Conservation (phyloP, 2,329 filamentous ascomycete species). For the Diplodia seriata region DNA sequence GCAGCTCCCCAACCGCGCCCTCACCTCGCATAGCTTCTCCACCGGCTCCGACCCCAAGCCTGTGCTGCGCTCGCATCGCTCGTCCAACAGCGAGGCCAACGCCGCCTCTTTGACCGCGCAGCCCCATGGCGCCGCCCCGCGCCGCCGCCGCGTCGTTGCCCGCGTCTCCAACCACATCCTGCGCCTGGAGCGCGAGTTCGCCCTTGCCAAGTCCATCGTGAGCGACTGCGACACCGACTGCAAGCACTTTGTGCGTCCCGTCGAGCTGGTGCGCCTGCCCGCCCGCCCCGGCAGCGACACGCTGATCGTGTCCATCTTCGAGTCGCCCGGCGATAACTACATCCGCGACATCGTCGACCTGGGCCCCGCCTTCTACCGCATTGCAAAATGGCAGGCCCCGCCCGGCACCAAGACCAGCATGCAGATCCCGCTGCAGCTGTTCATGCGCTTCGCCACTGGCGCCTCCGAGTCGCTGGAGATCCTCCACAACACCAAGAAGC, state of each 20-base stretch:
- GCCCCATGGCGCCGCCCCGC: conserved; percentile 41
- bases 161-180: conserved; percentile 82
- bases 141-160: conserved; percentile 70
- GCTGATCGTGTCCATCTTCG: conserved; percentile 82
- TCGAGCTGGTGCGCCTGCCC: conserved; percentile 78
- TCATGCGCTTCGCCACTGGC: conserved; percentile 90
- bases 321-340: conserved; percentile 77
- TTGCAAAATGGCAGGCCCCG: conserved; percentile 17
- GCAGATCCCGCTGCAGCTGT: conserved; percentile 74
- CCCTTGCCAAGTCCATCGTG: conserved; percentile 77
- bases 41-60: conserved; percentile 44
- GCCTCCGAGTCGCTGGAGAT: conserved; percentile 86
- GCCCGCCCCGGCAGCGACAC: conserved; percentile 72
- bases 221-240: conserved; percentile 74
- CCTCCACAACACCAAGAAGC: conserved; percentile 84
- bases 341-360: conserved; percentile 75
- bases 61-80: conserved; percentile 42
- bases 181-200: conserved; percentile 85
- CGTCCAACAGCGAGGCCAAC: conserved; percentile 47
- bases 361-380: conserved; percentile 65
- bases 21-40: conserved; percentile 39
- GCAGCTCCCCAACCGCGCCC: conserved; percentile 33
- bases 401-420: conserved; percentile 47
- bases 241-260: conserved; percentile 77
- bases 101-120: conserved; percentile 46